Evolutionary conservation across 2,329 filamentous ascomycete genomes (phyloP), one percentile per base, ranked within the genome.

Genomic region (Penicillium glabrum): DNA sequence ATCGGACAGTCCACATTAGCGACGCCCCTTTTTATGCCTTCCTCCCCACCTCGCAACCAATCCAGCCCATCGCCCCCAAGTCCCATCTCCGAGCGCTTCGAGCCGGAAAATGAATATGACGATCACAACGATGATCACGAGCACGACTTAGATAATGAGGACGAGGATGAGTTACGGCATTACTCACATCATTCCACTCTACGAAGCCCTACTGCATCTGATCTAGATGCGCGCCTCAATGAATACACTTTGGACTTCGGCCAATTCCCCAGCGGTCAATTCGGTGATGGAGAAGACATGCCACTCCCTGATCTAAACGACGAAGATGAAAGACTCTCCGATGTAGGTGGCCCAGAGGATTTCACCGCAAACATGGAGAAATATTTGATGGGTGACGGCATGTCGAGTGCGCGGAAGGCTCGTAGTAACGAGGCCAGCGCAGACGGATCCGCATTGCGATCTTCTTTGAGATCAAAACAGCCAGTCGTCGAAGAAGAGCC

Each of bases 311-410:
- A 68, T 10, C 52, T 66, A 29, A 64, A 66, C 9, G 62, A 69
- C 26, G 62, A 63, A 14, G 61, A 65, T 23, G 73, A 75, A 14
- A 62, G 69, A 27, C 56, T 74, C 35, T 75, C 72, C 0, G 75
- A 76, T 21, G 68, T 73, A 24, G 75, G 72, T 8, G 75, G 75
- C 0, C 75, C 75, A 3, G 71, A 75, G 19, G 75, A 78, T 57
- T 77, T 78, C 46, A 78, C 75, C 1, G 65, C 71, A 31, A 77
- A 78, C 41, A 65, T 78, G 62, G 74, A 77, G 55, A 69, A 71
- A 39, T 75, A 77, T 55, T 59, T 78, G 24, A 66, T 72, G 59
- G 71, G 68, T 3, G 69, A 69, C 23, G 51, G 54, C 39, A 52
- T 59, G 50, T 46, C 64, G 60, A 49, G 65, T 64, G 46, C 53